Conservation (phyloP, 495 filamentous ascomycete species). For the Astrocystis sublimbata region DNA sequence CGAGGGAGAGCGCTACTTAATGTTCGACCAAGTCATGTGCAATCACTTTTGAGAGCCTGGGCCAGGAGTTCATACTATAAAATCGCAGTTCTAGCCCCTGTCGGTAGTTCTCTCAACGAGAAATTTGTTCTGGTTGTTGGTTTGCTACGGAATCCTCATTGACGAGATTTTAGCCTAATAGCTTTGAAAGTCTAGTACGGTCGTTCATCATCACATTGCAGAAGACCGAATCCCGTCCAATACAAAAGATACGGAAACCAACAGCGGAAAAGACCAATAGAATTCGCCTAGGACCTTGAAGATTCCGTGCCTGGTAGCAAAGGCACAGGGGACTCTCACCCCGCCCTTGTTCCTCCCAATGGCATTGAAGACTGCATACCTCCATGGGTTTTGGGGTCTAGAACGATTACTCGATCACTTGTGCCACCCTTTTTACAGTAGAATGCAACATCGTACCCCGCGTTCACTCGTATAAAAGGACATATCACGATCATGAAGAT, state of each 20-base stretch:
- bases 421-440: no score
- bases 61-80: not conserved
- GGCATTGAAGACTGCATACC: not conserved
- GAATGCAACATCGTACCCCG: not conserved
- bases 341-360: not conserved
- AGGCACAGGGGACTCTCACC: not conserved
- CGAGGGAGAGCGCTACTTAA: not conserved
- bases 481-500: not conserved
- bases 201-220: not conserved
- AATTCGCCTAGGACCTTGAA: not conserved
- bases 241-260: not conserved
- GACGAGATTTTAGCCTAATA: conserved; percentile 5
- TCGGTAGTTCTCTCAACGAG: not conserved
- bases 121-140: not conserved
- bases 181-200: not conserved
- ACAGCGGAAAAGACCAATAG: conserved; percentile 1
- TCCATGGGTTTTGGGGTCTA: no score
- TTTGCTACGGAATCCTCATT: not conserved
- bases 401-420: not conserved
- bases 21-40: not conserved
- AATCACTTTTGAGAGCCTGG: not conserved
- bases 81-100: not conserved
- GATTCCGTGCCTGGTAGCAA: not conserved
- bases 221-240: not conserved
- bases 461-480: not conserved